Base-by-base conservation (phyloP, 192 early-diverging fungal genomes). In the Chytriomyces hyalinus region DNA sequence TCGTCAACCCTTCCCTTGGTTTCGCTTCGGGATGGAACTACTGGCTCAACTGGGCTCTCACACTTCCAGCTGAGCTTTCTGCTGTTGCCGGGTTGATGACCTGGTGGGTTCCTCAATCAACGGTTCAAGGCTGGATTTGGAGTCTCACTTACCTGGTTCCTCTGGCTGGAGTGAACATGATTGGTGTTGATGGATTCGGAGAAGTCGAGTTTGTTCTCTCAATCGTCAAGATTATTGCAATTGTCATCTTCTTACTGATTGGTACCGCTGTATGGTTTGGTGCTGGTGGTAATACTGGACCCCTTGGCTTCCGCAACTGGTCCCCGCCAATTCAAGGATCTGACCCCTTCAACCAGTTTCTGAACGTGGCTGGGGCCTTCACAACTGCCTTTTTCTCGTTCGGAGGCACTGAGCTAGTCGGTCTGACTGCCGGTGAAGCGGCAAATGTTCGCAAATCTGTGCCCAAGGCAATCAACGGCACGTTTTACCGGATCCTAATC, bases 351-450 rank as follows among this genome's bases (percentile, higher is more conserved):
- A 26, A 22, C 28, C 9, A 65, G 69, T 86, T 89, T 65, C 82
- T 86, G 22, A 92, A 90, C 10, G 84, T 93, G 49, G 79, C 93
- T 20, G 89, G 88, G 66, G 90, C 91, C 1, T 90, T 94, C 74
- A 87, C 91, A 13, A 90, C 89, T 45, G 94, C 94, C 13, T 92
- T 91, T 43, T 94, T 73, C 63, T 73, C 70, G 36, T 79, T 74
- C 46, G 92, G 65, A 92, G 93, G 73, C 48, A 75, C 73, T 6
- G 73, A 75, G 90, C 84, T 97, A 9, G 90, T 97, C 49, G 96
- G 94, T 66, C 87, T 97, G 74, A 94, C 96, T 17, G 94, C 94
- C 44, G 96, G 94, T 79, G 96, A 97, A 81, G 90, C 92, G 48
- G 87, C 88, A 20, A 97, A 97, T 83, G 94, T 94, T 20, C 84